phyloP scores from a whole-genome alignment of 1,284 basidiomycete species.

The Pisolithus thermaeus region DNA sequence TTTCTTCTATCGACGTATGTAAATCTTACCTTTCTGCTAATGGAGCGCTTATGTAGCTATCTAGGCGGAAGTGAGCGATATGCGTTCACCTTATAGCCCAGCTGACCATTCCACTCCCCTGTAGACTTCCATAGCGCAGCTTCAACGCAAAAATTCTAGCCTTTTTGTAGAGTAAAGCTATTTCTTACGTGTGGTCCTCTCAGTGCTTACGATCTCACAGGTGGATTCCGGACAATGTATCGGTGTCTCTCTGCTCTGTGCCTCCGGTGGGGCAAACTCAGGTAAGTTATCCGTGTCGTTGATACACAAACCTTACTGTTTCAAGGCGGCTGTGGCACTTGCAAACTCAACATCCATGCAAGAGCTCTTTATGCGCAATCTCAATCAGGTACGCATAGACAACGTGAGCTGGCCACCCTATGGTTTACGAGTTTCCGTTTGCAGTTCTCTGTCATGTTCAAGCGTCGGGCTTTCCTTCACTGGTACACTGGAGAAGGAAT shows the following conservation, averaged over 20 bases:
- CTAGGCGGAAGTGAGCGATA: slow-evolving; percentile 32
- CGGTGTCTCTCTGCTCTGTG: slow-evolving; percentile 75
- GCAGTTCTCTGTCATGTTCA: slow-evolving; percentile 79
- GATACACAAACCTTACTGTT: slow-evolving; percentile 2
- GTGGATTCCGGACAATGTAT: slow-evolving; percentile 84
- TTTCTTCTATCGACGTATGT: slow-evolving; percentile 75
- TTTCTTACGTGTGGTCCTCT: background rate
- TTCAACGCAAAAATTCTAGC: slow-evolving; percentile 68
- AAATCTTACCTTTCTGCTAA: background rate
- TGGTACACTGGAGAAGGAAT: slow-evolving; percentile 92
- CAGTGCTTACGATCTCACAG: slow-evolving; percentile 30
- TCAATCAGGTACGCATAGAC: slow-evolving; percentile 42
- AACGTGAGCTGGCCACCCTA: background rate
- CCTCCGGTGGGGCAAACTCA: slow-evolving; percentile 77
- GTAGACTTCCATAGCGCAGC: slow-evolving; percentile 42
- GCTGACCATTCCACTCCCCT: slow-evolving; percentile 1
- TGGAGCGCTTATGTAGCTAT: background rate
- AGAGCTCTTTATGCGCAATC: slow-evolving; percentile 83
- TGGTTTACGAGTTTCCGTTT: background rate
- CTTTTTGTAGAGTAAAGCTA: slow-evolving; percentile 71
- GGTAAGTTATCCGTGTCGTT: slow-evolving; percentile 31
- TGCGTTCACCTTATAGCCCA: background rate
- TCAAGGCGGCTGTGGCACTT: slow-evolving; percentile 69
- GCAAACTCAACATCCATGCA: slow-evolving; percentile 86
- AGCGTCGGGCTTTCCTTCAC: slow-evolving; percentile 81